A percentile compares a stretch with the other conserved stretches of the same genome.
These are phyloP conservation scores for Apiotrichum porosum DNA, from an alignment of 1,284 basidiomycete species.

Conservation along the genomic window DNA sequence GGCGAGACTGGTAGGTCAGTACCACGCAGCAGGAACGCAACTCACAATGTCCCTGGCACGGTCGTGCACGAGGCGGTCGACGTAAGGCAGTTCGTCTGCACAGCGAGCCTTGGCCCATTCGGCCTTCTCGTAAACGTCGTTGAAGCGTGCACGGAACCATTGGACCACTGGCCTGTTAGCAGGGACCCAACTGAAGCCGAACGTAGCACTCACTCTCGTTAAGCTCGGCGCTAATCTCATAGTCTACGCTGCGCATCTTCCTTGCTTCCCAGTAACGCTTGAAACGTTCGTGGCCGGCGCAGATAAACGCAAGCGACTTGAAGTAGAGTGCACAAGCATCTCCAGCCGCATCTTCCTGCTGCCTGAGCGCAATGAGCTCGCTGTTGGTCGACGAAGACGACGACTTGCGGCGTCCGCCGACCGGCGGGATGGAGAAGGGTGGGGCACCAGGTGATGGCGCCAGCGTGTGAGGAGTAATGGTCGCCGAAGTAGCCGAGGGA, in stretches of 20 bases:
- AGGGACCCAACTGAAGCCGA: background rate
- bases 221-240: conserved; percentile 50
- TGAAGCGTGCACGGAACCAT: conserved; percentile 56
- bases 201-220: conserved; percentile 51
- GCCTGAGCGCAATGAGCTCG: conserved; percentile 57
- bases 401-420: conserved; percentile 21
- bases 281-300: conserved; percentile 72
- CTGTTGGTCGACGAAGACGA: conserved; percentile 29
- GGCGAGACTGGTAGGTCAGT: too few relatives aligned
- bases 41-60: conserved; percentile 55
- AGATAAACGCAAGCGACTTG: conserved; percentile 85
- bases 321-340: conserved; percentile 87
- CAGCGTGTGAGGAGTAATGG: conserved; percentile 5
- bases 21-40: too few relatives aligned
- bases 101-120: conserved; percentile 54
- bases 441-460: conserved; percentile 13
- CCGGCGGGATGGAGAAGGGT: conserved; percentile 20
- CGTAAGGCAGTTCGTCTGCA: conserved; percentile 51
- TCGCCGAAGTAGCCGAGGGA: conserved; percentile 5
- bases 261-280: conserved; percentile 49
- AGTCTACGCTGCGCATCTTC: conserved; percentile 24
- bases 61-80: conserved; percentile 56
- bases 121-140: conserved; percentile 57
- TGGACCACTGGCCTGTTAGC: conserved; percentile 50
- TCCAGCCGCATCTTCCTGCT: conserved; percentile 68